Evolutionary conservation across 805 yeast genomes (phyloP).

Genomic region (Candida mattraensis): DNA sequence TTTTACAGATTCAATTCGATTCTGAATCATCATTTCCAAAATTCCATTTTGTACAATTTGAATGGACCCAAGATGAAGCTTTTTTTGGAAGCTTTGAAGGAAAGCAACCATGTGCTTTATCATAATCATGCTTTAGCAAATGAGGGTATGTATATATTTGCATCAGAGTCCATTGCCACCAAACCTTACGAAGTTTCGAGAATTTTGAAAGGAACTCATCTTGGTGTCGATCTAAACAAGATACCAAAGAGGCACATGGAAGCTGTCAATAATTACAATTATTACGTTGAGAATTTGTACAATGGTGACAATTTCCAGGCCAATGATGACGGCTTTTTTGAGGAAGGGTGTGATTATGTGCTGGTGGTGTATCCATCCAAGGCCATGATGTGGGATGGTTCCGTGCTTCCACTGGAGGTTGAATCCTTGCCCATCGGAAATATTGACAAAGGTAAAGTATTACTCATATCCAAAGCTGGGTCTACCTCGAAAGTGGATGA

Average conservation of each 20-base stretch:
- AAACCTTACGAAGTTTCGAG: conserved; percentile 44
- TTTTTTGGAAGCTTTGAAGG: conserved; percentile 57
- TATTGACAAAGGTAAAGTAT: conserved; percentile 64
- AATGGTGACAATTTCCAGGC: conserved; percentile 7
- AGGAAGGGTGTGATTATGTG: conserved; percentile 50
- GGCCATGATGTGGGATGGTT: conserved; percentile 91
- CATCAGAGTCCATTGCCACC: conserved; percentile 54
- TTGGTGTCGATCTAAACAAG: conserved; percentile 49
- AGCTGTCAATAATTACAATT: conserved; percentile 30
- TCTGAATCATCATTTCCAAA: conserved; percentile 69
- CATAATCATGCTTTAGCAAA: conserved; percentile 65
- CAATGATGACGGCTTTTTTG: conserved; percentile 13
- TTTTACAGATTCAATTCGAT: conserved; percentile 73
- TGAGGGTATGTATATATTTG: conserved; percentile 78
- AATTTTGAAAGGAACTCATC: conserved; percentile 45
- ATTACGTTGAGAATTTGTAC: conserved; percentile 17
- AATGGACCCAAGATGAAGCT: conserved; percentile 47
- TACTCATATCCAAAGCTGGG: conserved; percentile 72
- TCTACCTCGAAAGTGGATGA: conserved; percentile 50
- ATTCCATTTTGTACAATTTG: conserved; percentile 62
- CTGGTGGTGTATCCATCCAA: conserved; percentile 75
- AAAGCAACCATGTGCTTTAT: conserved; percentile 72
- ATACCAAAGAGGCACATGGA: conserved; percentile 35
- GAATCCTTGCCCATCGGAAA: conserved; percentile 50
- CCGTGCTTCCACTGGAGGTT: conserved; percentile 55